These are phyloP conservation scores for Thielaviopsis euricoi DNA, from an alignment of 2,329 filamentous ascomycete species.

Conservation along the genomic window DNA sequence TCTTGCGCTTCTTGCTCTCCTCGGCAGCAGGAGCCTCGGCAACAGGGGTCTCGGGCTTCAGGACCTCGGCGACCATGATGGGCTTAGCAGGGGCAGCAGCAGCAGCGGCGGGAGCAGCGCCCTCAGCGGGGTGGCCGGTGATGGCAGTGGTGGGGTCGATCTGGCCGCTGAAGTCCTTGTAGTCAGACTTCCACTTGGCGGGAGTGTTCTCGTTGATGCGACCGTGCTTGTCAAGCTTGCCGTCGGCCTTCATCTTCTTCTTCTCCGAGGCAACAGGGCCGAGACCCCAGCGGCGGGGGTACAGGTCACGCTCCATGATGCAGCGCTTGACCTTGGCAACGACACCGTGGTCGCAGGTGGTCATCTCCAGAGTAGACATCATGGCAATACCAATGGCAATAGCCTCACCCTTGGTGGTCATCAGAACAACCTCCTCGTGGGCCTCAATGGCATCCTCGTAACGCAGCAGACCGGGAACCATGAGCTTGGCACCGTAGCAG, in stretches of 20 bases:
- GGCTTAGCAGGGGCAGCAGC: constrained; percentile 17
- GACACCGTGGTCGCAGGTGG: constrained; percentile 90
- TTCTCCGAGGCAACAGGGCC: constrained; percentile 88
- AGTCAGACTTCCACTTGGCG: constrained; percentile 78
- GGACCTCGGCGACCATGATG: constrained; percentile 21
- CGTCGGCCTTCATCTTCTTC: constrained; percentile 98
- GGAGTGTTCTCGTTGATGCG: constrained; percentile 85
- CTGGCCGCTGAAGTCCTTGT: constrained; percentile 66
- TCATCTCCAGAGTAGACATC: constrained; percentile 96
- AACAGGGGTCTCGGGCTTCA: constrained; percentile 21
- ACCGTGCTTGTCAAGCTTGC: constrained; percentile 96
- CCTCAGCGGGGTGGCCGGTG: constrained; percentile 26
- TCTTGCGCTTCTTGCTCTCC: constrained; percentile 57
- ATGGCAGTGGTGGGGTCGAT: constrained; percentile 29
- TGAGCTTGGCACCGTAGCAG: constrained; percentile 96
- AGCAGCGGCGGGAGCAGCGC: constrained; percentile 23
- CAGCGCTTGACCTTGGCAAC: constrained; percentile 98
- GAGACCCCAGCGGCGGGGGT: constrained; percentile 91
- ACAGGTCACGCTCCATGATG: constrained; percentile 98
- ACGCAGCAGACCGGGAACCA: constrained; percentile 86
- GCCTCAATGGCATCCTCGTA: constrained; percentile 87
- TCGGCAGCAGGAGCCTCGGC: constrained; percentile 30
- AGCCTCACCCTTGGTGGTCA: constrained; percentile 98
- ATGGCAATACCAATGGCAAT: constrained; percentile 92
- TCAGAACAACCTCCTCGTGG: constrained; percentile 90